Conservation (phyloP, 2,329 filamentous ascomycete species). For the Claviceps quebecensis region DNA sequence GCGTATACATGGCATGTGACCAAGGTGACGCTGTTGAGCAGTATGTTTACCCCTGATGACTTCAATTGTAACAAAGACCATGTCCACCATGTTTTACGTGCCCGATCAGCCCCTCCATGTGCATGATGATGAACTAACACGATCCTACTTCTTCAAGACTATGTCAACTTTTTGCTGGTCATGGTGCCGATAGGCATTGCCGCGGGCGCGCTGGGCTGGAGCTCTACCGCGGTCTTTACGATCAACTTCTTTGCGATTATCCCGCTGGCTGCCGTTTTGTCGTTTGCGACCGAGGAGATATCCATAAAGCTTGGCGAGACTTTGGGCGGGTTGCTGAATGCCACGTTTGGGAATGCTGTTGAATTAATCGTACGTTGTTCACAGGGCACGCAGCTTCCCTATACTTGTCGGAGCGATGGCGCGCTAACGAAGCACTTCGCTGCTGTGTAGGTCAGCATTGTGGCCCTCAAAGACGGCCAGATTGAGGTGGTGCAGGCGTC, state of each 20-base stretch:
- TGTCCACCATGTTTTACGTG: not conserved
- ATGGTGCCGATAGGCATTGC: conserved; percentile 62
- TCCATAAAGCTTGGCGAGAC: conserved; percentile 59
- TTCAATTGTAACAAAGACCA: no score
- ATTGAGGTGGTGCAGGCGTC: conserved; percentile 95
- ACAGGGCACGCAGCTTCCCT: not conserved
- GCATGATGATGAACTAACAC: not conserved
- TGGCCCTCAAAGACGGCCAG: conserved; percentile 71
- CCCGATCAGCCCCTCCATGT: no score
- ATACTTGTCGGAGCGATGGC: not conserved
- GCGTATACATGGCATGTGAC: conserved; percentile 39
- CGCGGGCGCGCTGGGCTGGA: conserved; percentile 48
- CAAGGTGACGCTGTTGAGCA: conserved; percentile 45
- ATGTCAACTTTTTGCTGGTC: conserved; percentile 57
- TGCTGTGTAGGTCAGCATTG: conserved; percentile 64
- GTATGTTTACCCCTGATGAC: conserved; percentile 24
- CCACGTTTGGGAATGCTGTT: conserved; percentile 68
- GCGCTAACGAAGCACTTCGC: not conserved
- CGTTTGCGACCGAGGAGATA: conserved; percentile 67
- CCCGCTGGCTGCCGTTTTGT: conserved; percentile 58
- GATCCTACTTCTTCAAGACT: conserved; percentile 23
- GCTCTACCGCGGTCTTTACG: conserved; percentile 53
- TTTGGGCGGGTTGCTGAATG: conserved; percentile 59
- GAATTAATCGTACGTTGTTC: conserved; percentile 52
- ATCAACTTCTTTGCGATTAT: conserved; percentile 75